phyloP scores from a whole-genome alignment of 2,329 filamentous ascomycete genomes.

The Verticillium albo-atrum region DNA sequence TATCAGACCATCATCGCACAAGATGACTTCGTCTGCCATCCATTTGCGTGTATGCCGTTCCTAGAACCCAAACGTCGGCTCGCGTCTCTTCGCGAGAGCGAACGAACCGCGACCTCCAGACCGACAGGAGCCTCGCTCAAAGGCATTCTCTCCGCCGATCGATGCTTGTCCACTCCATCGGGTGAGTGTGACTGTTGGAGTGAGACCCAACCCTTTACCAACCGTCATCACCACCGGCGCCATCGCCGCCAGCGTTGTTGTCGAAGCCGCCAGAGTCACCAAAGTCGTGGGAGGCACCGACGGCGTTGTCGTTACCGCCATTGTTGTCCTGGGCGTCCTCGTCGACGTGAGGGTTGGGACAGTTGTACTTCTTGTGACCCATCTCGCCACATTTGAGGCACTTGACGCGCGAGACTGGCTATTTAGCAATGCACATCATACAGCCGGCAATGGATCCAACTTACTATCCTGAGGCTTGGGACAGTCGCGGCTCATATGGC shows the following conservation, averaged over 20 bases:
- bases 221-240: neutral
- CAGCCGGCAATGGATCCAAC: slow-evolving; percentile 12
- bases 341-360: slow-evolving; percentile 22
- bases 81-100: neutral
- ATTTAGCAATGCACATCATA: neutral
- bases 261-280: neutral
- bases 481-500: slow-evolving; percentile 61
- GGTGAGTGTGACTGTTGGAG: neutral
- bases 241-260: neutral
- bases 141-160: neutral
- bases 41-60: neutral
- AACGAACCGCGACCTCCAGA: neutral
- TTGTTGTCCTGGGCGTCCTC: slow-evolving; percentile 15
- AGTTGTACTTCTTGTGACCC: slow-evolving; percentile 37
- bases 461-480: slow-evolving; percentile 52
- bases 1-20: neutral
- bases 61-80: neutral
- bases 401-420: slow-evolving; percentile 45
- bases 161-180: neutral
- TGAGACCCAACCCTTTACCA: slow-evolving; percentile 6
- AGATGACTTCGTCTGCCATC: neutral
- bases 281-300: slow-evolving; percentile 1
- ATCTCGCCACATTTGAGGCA: slow-evolving; percentile 53
- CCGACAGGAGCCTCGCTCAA: neutral
- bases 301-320: slow-evolving; percentile 4